phyloP scores from a whole-genome alignment of 768 basidiomycete species.

The Sarcodon sp. region DNA sequence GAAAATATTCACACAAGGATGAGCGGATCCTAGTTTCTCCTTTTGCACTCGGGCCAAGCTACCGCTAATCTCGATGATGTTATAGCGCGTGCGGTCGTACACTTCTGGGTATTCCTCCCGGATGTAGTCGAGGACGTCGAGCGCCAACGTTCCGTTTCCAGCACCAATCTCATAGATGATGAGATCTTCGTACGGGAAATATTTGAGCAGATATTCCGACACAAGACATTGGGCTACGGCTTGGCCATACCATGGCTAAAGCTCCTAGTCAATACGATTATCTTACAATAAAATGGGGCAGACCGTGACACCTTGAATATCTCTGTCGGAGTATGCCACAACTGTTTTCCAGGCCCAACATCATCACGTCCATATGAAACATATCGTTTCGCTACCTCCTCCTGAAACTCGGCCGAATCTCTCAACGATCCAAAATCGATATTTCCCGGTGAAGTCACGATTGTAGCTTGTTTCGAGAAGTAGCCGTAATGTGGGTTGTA shows the following conservation, averaged over 20 bases:
- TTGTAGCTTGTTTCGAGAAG: slow-evolving; percentile 86
- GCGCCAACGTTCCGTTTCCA: slow-evolving; percentile 91
- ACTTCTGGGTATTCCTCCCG: slow-evolving; percentile 75
- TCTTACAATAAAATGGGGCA: background rate
- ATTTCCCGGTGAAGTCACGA: slow-evolving; percentile 56
- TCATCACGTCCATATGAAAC: slow-evolving; percentile 51
- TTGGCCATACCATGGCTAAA: slow-evolving; percentile 88
- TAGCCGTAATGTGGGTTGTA: slow-evolving; percentile 99
- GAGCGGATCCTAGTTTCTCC: slow-evolving; percentile 43
- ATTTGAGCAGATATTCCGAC: slow-evolving; percentile 85
- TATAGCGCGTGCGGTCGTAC: slow-evolving; percentile 85
- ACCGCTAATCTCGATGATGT: slow-evolving; percentile 89
- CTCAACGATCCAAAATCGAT: slow-evolving; percentile 62
- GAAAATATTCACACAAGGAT: slow-evolving; percentile 55
- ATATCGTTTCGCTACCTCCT: slow-evolving; percentile 69
- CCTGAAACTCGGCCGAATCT: slow-evolving; percentile 68
- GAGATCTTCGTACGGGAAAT: slow-evolving; percentile 94
- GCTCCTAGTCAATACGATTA: slow-evolving; percentile 4
- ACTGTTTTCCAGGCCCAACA: slow-evolving; percentile 70
- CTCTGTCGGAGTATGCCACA: slow-evolving; percentile 99
- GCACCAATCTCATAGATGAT: slow-evolving; percentile 96
- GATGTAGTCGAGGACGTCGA: slow-evolving; percentile 77
- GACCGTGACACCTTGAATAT: slow-evolving; percentile 71
- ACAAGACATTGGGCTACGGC: slow-evolving; percentile 84
- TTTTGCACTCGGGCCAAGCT: slow-evolving; percentile 65